Evolutionary conservation across 192 early-diverging fungal species (phyloP), one percentile per base, ranked within the genome.

Genomic region (Backusella liffmaniae): DNA sequence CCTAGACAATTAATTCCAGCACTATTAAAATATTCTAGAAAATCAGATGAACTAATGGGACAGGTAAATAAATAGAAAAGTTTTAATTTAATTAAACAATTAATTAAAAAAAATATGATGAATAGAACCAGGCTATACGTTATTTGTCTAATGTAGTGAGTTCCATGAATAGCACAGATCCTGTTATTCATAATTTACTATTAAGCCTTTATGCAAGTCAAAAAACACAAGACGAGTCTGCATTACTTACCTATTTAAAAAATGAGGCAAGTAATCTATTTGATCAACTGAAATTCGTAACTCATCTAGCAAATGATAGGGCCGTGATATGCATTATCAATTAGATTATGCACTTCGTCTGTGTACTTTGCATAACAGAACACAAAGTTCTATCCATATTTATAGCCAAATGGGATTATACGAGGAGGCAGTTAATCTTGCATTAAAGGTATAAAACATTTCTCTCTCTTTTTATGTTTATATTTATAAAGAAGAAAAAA

Each of bases 171-270:
- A 97, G 95, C 72, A 91, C 91, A 7, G 97, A 99, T 79, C 86
- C 93, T 0, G 91, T 93, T 0, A 92, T 99, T 68, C 97, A 99
- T 86, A 99, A 99, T 83, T 96, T 93, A 78, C 86, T 98, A 39
- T 82, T 99, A 35, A 90, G 88, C 2, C 75, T 96, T 8, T 95
- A 93, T 76, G 91, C 92, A 1, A 87, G 86, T 7, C 88, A 91
- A 72, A 79, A 90, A 0, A 90, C 89, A 35, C 82, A 84, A 12
- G 89, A 93, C 76, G 93, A 95, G 76, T 79, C 88, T 12, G 89
- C 86, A 34, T 84, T 99, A 41, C 77, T 97, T 68, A 82, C 77
- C 16, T 99, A 96, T 83, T 84, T 99, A 80, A 88, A 85, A 5
- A 86, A 84, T 37, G 88, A 92, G 81, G 68, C 36, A 70, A 5